A percentile compares a stretch with the other conserved stretches of the same genome.
These are phyloP conservation scores for Suillus variegatus DNA, from an alignment of 768 basidiomycete species.

Conservation along the genomic window DNA sequence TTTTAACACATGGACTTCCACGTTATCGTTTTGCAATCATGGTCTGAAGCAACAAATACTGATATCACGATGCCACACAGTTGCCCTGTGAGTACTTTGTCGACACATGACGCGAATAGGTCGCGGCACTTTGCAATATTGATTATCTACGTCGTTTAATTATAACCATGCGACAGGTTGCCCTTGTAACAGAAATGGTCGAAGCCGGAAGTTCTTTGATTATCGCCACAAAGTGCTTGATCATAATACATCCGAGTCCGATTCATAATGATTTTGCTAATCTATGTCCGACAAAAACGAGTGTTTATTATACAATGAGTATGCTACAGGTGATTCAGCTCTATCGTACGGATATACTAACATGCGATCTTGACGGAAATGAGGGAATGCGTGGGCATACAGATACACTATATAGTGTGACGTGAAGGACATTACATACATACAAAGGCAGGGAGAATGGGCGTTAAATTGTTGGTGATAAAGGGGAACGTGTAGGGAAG, in stretches of 20 bases:
- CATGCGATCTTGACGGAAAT: not conserved
- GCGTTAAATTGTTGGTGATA: not conserved
- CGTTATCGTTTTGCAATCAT: constrained; percentile 1
- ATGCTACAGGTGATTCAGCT: not conserved
- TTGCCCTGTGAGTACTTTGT: not conserved
- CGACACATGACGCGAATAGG: not conserved
- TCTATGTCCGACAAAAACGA: not conserved
- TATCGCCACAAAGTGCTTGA: not conserved
- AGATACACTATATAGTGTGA: not conserved
- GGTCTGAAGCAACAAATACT: not conserved
- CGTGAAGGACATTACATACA: not conserved
- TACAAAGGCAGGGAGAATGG: not conserved
- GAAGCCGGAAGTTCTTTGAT: not conserved
- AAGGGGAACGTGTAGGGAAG: not conserved
- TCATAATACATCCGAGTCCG: not conserved
- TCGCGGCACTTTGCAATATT: not conserved
- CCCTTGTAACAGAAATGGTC: not conserved
- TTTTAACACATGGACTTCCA: not conserved
- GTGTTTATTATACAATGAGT: not conserved
- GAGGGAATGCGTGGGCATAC: not conserved
- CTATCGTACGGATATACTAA: not conserved
- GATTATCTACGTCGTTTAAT: not conserved
- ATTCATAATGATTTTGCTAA: not conserved
- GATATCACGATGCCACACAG: not conserved
- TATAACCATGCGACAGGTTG: not conserved